Evolutionary conservation across 2,329 filamentous ascomycete species (phyloP).

Genomic region (Fusarium sp.): DNA sequence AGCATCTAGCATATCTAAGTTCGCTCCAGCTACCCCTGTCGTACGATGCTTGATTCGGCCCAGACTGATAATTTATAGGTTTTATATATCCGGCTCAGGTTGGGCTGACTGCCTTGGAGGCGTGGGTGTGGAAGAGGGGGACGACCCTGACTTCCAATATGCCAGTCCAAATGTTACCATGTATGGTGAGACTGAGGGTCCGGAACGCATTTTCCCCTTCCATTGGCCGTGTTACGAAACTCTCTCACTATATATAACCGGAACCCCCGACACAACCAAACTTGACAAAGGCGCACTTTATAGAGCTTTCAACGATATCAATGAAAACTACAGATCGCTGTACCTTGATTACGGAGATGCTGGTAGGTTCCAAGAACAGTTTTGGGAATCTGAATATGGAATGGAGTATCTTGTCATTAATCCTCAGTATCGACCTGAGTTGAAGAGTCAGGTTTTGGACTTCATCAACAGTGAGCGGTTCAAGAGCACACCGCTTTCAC

Average conservation of each 20-base stretch:
- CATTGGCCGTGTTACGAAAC: slow-evolving; percentile 1
- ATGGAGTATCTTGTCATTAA: background rate
- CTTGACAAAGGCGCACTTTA: background rate
- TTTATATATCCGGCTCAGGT: background rate
- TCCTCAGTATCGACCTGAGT: background rate
- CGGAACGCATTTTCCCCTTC: background rate
- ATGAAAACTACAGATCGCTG: background rate
- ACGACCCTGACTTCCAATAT: background rate
- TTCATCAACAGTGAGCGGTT: background rate
- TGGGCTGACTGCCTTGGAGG: background rate
- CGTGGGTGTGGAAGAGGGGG: background rate
- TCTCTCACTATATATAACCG: background rate
- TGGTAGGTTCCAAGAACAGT: background rate
- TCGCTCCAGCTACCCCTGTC: background rate
- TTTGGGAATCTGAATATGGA: background rate
- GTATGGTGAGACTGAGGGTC: background rate
- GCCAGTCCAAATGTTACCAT: background rate
- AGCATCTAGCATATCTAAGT: background rate
- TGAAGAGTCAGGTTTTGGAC: background rate
- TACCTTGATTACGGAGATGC: background rate
- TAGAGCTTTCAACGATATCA: background rate
- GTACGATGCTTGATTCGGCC: too few species aligned
- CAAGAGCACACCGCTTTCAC: background rate
- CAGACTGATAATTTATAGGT: background rate
- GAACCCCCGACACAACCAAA: background rate